A percentile compares a stretch with the other conserved stretches of the same genome.
Conservation (phyloP, 768 basidiomycete species). For the Kwoniella mangroviensis region DNA sequence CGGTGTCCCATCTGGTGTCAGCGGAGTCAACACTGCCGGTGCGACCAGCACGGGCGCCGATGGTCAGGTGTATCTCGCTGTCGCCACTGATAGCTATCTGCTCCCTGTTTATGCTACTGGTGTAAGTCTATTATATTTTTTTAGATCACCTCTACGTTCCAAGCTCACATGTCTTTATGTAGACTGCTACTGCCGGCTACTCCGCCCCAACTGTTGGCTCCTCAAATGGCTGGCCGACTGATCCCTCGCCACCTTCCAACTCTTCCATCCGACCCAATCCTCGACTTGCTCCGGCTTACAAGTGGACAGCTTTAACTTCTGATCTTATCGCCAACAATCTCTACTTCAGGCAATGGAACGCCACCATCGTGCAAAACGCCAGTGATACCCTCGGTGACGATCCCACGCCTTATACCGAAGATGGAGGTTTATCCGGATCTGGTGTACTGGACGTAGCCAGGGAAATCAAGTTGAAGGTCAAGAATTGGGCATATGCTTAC, state of each 20-base stretch:
- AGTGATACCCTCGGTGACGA: conserved; percentile 62
- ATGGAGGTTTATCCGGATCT: conserved; percentile 69
- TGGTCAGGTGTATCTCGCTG: conserved; percentile 64
- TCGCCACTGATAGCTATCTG: conserved; percentile 77
- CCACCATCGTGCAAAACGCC: conserved; percentile 86
- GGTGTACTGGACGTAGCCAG: conserved; percentile 92
- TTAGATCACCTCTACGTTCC: neutral
- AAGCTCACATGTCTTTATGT: neutral
- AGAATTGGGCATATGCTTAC: conserved; percentile 89
- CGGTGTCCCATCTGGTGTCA: conserved; percentile 32
- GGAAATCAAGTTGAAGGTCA: conserved; percentile 85
- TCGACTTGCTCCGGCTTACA: conserved; percentile 85
- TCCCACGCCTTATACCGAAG: conserved; percentile 72
- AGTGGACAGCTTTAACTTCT: conserved; percentile 79
- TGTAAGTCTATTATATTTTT: conserved; percentile 62
- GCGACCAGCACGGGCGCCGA: conserved; percentile 52
- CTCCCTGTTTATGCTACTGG: conserved; percentile 87
- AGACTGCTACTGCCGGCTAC: conserved; percentile 64
- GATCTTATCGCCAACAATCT: conserved; percentile 76
- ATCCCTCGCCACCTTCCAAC: conserved; percentile 72
- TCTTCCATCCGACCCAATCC: conserved; percentile 81
- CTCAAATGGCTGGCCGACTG: conserved; percentile 74
- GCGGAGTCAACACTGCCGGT: conserved; percentile 36
- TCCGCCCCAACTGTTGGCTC: conserved; percentile 61
- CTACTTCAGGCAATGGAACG: conserved; percentile 87